Evolutionary conservation across 768 basidiomycete genomes (phyloP), one percentile per base, ranked within the genome.

Genomic region (Leccinum obscurum): DNA sequence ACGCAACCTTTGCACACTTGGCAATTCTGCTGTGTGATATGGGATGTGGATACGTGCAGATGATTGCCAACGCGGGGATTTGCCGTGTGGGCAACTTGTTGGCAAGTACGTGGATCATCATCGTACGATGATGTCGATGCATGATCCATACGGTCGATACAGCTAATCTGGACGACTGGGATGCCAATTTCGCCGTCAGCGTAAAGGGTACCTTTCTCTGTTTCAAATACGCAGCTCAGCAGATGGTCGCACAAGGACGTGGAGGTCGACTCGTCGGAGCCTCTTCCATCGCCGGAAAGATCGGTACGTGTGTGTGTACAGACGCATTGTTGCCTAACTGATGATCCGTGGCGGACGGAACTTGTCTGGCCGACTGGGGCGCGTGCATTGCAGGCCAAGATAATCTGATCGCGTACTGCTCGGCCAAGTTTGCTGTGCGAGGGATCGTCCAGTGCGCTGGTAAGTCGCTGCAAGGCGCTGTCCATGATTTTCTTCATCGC

Each of bases 161-260:
- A 72, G 65, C 59, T 34, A 32, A 60, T 26, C 24, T 63, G 20
- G 60, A 64, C 4, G 11, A 61, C 30, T 64, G 41, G 67, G 64
- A 80, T 70, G 66, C 68, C 77, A 49, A 61, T 20, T 57, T 68
- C n/a, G 59, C 54, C 8, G 61, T 65, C 11, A 68, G 58, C 54
- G 66, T 56, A 46, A 58, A 61, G 20, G 68, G 64, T 3, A 54
- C 52, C 13, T 70, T 67, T 55, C 77, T 61, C 20, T 72, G 61
- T 48, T 72, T 63, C 60, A 67, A 65, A 44, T 60, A 61, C 14
- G 65, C 62, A 7, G 72, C 64, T 24, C 24, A 55, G 46, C 62
- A 67, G 15, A 70, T 73, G 70, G 53, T 68, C 9, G 51, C 37
- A 20, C 67, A 74, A 41, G 67, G 61, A 32, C 61, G 59, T 2